Evolutionary conservation across 2,329 filamentous ascomycete species (phyloP), one percentile per base, ranked within the genome.

Genomic region (Sporothrix luriei): DNA sequence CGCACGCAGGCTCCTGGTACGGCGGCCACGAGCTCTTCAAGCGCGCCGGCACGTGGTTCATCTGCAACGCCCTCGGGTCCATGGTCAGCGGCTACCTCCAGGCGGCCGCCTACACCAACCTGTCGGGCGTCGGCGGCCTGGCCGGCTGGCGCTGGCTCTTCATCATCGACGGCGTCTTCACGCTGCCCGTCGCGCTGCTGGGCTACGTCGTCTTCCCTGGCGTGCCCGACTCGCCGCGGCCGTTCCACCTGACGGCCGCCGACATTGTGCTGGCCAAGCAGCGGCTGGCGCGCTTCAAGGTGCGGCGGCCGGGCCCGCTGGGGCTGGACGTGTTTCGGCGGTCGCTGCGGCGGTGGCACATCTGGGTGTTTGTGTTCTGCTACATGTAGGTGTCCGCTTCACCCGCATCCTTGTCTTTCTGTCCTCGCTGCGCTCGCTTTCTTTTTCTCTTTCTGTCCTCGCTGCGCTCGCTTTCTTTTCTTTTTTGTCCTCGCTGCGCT

Each of bases 121-220:
- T 87, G 0, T 83, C 84, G 16, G 83, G 84, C 0, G 79, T 82
- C 1, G 76, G 75, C 9, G 84, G 84, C 0, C 79, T 85, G 76
- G 77, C 81, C 0, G 84, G 84, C 0, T 86, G 84, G 84, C 75
- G 79, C 69, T 84, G 82, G 84, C 76, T 87, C 0, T 88, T 88
- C 66, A 83, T 88, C 13, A 85, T 88, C n/a, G 85, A 87, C 71
- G 84, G 84, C 0, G 79, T 86, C 29, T 87, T 87, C 74, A 86
- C 84, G 1, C 78, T 88, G 4, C 84, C 83, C 0, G 82, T 88
- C 16, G 83, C 84, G 0, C 71, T 87, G 4, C 76, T 85, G 7
- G 84, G 84, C 0, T 86, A 80, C 69, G 66, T 84, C 13, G 80
- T 86, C 13, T 78, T 78, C 59, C 80, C 80, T 0, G 80, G 78